Conservation (phyloP, 306 rosid species). For the Fragaria iinumae region DNA sequence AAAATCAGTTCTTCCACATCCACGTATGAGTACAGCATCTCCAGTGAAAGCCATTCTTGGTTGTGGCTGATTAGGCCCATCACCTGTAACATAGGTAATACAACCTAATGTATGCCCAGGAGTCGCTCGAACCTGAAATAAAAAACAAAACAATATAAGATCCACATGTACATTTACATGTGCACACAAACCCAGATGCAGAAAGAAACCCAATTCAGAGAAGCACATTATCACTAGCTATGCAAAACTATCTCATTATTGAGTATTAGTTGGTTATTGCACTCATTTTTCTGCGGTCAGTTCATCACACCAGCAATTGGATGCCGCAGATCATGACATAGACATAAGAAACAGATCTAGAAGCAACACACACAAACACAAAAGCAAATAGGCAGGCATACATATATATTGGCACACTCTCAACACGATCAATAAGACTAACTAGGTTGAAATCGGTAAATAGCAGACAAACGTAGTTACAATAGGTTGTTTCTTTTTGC, state of each 20-base stretch:
- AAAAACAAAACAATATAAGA: not conserved
- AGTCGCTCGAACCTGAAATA: slow-evolving; percentile 77
- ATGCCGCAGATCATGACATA: not conserved
- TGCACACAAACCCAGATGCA: not conserved
- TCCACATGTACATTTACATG: not conserved
- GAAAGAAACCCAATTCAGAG: not conserved
- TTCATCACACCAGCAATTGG: not conserved
- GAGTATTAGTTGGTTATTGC: not conserved
- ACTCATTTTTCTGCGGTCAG: no score
- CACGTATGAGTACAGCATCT: slow-evolving; percentile 78
- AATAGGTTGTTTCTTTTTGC: not conserved
- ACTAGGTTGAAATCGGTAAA: no score
- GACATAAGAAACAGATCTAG: not conserved
- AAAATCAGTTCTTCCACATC: slow-evolving; percentile 96
- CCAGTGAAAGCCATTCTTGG: slow-evolving; percentile 94
- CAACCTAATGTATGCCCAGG: slow-evolving; percentile 96
- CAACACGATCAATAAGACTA: not conserved
- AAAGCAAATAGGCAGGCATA: not conserved
- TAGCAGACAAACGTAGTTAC: not conserved
- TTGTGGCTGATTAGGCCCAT: slow-evolving; percentile 67
- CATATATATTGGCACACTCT: not conserved
- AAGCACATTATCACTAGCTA: not conserved
- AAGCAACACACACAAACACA: not conserved
- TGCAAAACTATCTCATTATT: not conserved
- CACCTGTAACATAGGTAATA: slow-evolving; percentile 89